These are phyloP conservation scores for Talaromyces sp. DNA, from an alignment of 2,329 filamentous ascomycete genomes.

Conservation along the genomic window DNA sequence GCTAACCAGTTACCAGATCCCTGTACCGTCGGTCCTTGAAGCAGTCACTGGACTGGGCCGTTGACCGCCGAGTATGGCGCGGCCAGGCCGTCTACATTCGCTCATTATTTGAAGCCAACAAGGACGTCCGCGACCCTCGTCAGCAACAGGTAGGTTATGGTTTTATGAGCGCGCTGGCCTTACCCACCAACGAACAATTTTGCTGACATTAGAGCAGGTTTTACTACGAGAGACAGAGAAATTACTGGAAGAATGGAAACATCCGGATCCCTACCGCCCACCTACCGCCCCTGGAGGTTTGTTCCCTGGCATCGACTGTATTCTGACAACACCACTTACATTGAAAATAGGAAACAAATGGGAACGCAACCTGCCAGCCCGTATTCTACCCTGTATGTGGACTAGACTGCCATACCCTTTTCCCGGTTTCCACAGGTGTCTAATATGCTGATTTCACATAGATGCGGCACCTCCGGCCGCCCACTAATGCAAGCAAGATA, in stretches of 20 bases:
- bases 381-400: conserved; percentile 76
- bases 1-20: conserved; percentile 49
- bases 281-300: conserved; percentile 92
- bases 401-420: neutral
- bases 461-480: conserved; percentile 29
- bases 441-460: conserved; percentile 13
- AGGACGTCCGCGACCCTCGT: conserved; percentile 77
- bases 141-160: conserved; percentile 72
- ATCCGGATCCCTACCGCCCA: conserved; percentile 87
- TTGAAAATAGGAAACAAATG: conserved; percentile 78
- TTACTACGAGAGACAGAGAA: conserved; percentile 86
- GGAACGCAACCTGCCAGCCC: conserved; percentile 85
- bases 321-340: conserved; percentile 24
- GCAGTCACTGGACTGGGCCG: conserved; percentile 91
- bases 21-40: conserved; percentile 93
- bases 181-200: neutral
- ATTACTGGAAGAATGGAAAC: conserved; percentile 90
- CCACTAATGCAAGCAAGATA: conserved; percentile 27
- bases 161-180: neutral
- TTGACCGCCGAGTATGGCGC: conserved; percentile 90
- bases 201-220: conserved; percentile 56
- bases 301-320: conserved; percentile 28
- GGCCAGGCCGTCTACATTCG: conserved; percentile 96
- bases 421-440: neutral
- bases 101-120: conserved; percentile 92